Evolutionary conservation across 2,329 filamentous ascomycete species (phyloP), one percentile per base, ranked within the genome.

Genomic region (Leptographium radiaticola): DNA sequence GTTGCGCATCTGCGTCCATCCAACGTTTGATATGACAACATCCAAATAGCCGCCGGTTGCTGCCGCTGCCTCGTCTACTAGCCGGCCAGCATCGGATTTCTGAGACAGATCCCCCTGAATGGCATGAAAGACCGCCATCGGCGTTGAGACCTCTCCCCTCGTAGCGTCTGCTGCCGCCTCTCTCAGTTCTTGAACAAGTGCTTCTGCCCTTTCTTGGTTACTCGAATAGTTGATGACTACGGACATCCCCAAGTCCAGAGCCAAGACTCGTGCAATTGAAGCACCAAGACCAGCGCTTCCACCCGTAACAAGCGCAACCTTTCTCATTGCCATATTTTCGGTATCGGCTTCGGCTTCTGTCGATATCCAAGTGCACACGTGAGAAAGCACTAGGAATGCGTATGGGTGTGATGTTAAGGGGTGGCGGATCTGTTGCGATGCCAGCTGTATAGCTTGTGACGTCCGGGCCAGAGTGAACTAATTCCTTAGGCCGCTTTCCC

Each of bases 11-110:
- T 61, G 63, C 0, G 76, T 77, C 75, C 75, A 80, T 2, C 76
- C 76, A 12, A 84, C 85, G 66, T 93, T 93, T 4, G 84, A 86
- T 61, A 91, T 79, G 45, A 93, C 73, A 44, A 89, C 75, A 67
- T 93, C 87, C n/a, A 93, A 66, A 1, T 82, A 80, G 4, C 57
- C 55, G 7, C 84, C 86, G 57, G 89, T 73, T 15, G 67, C 67
- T 25, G 74, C 68, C 47, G 83, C 72, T 1, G 80, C 76, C 47
- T 83, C 74, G 20, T 75, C 67, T 1, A 91, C 78, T 0, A 83
- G 73, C 1, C 71, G 69, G 49, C 70, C 65, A 57, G 86, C 79
- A 30, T 86, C 83, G 2, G 70, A 67, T 40, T 77, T 73, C 6
- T 72, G 69, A 13, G 77, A 80, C 45, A 86, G 74, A 65, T 91